phyloP scores from a whole-genome alignment of 2,329 filamentous ascomycete genomes.

The Aquanectria penicillioides region DNA sequence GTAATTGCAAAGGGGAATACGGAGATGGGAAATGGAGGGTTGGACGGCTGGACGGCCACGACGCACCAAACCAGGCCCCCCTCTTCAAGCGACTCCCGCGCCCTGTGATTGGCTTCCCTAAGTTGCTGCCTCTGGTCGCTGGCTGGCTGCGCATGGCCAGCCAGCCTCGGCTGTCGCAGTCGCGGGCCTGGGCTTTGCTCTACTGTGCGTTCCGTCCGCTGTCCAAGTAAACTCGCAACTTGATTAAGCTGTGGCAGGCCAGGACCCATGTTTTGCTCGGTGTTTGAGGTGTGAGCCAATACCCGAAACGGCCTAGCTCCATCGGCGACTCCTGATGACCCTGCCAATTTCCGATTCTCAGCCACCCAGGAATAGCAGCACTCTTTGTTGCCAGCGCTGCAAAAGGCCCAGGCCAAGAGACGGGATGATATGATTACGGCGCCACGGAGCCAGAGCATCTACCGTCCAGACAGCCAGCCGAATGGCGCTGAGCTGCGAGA shows the following conservation, averaged over 20 bases:
- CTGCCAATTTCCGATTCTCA: constrained; percentile 40
- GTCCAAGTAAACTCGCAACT: too few species aligned
- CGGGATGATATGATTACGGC: not conserved
- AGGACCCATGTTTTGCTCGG: constrained; percentile 24
- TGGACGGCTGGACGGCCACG: constrained; percentile 4
- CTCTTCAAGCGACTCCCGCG: not conserved
- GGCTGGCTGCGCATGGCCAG: not conserved
- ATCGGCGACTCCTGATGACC: constrained; percentile 40
- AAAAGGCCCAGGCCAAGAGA: not conserved
- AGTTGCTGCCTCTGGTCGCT: not conserved
- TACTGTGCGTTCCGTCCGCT: too few species aligned
- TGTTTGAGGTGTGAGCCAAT: constrained; percentile 24
- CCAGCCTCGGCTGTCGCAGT: too few species aligned
- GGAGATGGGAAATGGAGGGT: not conserved
- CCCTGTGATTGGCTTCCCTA: constrained; percentile 18
- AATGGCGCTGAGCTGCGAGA: too few species aligned
- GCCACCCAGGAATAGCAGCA: constrained; percentile 19
- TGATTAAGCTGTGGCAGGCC: not conserved
- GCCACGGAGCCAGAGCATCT: not conserved
- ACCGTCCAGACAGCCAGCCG: not conserved
- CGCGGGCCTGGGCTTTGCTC: too few species aligned
- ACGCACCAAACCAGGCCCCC: not conserved
- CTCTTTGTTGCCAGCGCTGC: constrained; percentile 4
- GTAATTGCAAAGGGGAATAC: not conserved
- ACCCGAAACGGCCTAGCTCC: constrained; percentile 26